These are phyloP conservation scores for Candida namnaoensis DNA, from an alignment of 805 yeast species.

Conservation along the genomic window DNA sequence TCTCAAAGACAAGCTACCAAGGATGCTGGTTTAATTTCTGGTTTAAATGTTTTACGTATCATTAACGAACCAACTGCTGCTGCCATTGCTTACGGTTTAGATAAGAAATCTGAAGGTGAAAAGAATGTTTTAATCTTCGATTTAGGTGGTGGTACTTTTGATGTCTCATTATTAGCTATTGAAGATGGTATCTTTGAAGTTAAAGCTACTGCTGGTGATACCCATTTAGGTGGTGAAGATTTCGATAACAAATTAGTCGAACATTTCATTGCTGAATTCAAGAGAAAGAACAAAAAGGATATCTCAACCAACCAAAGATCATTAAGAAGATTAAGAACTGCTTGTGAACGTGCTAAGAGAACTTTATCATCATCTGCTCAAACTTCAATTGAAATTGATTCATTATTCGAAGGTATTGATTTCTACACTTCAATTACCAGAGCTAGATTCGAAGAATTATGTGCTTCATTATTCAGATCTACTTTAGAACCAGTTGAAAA, in stretches of 20 bases:
- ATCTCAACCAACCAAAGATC: constrained; percentile 90
- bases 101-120: constrained; percentile 67
- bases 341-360: constrained; percentile 98
- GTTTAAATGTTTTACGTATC: constrained; percentile 87
- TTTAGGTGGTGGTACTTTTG: constrained; percentile 97
- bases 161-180: constrained; percentile 85
- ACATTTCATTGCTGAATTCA: constrained; percentile 90
- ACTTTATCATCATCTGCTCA: constrained; percentile 94
- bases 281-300: constrained; percentile 96
- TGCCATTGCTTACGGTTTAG: constrained; percentile 94
- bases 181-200: constrained; percentile 97
- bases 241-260: constrained; percentile 91
- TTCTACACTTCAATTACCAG: constrained; percentile 94
- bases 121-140: constrained; percentile 88
- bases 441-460: constrained; percentile 95
- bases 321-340: constrained; percentile 95
- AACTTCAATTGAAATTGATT: constrained; percentile 92
- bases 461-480: constrained; percentile 90
- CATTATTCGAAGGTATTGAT: constrained; percentile 90
- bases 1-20: constrained; percentile 96
- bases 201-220: constrained; percentile 73
- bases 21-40: constrained; percentile 94
- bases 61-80: constrained; percentile 97
- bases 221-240: constrained; percentile 90
- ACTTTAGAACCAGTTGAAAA: constrained; percentile 93